Evolutionary conservation across 2,329 filamentous ascomycete genomes (phyloP).

Genomic region (Diplodia mutila): DNA sequence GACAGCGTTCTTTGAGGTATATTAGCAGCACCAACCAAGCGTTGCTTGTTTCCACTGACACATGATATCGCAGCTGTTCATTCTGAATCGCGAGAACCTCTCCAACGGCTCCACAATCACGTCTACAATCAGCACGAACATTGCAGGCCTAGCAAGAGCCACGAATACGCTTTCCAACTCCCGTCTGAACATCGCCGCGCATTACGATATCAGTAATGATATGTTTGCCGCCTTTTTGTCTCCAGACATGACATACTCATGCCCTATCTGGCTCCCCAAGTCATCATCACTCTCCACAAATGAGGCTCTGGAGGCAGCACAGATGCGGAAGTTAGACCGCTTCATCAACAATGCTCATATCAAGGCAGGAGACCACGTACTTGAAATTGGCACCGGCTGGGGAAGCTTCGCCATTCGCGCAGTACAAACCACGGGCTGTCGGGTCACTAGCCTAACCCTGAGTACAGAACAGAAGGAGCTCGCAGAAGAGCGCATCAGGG

Average conservation of each 20-base stretch:
- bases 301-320: conserved; percentile 67
- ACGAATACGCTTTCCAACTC: conserved; percentile 56
- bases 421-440: conserved; percentile 67
- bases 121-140: conserved; percentile 61
- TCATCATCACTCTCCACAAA: conserved; percentile 47
- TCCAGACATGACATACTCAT: conserved; percentile 77
- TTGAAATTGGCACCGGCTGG: conserved; percentile 79
- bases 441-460: conserved; percentile 69
- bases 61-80: conserved; percentile 62
- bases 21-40: not conserved
- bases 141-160: conserved; percentile 58
- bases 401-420: conserved; percentile 74
- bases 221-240: conserved; percentile 77
- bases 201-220: conserved; percentile 76
- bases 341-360: conserved; percentile 69
- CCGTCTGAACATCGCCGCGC: conserved; percentile 69
- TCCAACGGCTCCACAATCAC: conserved; percentile 67
- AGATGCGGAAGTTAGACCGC: conserved; percentile 67
- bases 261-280: conserved; percentile 64
- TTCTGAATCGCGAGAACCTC: conserved; percentile 66
- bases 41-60: conserved; percentile 8
- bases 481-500: conserved; percentile 66
- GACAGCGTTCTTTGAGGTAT: conserved; percentile 68
- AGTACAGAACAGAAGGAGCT: conserved; percentile 70
- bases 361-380: conserved; percentile 66